Evolutionary conservation across 2,329 filamentous ascomycete genomes (phyloP).

Genomic region (Hypoxylon sp.): DNA sequence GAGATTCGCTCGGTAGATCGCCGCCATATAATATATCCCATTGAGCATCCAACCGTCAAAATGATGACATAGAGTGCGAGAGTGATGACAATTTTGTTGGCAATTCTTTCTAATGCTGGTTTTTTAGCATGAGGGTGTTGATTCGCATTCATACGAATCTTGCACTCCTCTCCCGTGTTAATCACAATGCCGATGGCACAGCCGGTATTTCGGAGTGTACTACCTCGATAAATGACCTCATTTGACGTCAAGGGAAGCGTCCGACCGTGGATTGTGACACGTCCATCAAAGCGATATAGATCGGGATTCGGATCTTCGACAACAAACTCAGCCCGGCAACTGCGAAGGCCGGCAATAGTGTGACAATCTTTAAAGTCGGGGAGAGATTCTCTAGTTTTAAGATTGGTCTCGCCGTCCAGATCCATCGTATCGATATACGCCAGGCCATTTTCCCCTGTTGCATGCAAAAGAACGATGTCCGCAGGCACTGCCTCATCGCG

Average conservation of each 20-base stretch:
- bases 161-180: conserved; percentile 92
- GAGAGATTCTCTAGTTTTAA: conserved; percentile 81
- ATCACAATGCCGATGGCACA: conserved; percentile 84
- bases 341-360: conserved; percentile 68
- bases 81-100: conserved; percentile 85
- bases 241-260: conserved; percentile 80
- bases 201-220: conserved; percentile 81
- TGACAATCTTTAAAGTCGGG: conserved; percentile 72
- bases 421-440: conserved; percentile 91
- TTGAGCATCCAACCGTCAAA: conserved; percentile 84
- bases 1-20: conserved; percentile 74
- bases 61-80: conserved; percentile 85
- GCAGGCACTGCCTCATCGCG: conserved; percentile 87
- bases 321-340: conserved; percentile 74
- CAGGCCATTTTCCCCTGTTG: conserved; percentile 81
- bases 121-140: conserved; percentile 89
- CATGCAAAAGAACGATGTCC: conserved; percentile 84
- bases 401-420: conserved; percentile 84
- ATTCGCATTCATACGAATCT: conserved; percentile 93
- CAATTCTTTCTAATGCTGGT: conserved; percentile 80
- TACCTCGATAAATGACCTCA: conserved; percentile 89
- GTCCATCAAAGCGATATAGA: conserved; percentile 82
- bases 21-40: conserved; percentile 86
- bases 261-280: conserved; percentile 70
- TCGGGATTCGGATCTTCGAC: conserved; percentile 84